These are phyloP conservation scores for Colletotrichum sp. DNA, from an alignment of 2,329 filamentous ascomycete species.

Conservation along the genomic window DNA sequence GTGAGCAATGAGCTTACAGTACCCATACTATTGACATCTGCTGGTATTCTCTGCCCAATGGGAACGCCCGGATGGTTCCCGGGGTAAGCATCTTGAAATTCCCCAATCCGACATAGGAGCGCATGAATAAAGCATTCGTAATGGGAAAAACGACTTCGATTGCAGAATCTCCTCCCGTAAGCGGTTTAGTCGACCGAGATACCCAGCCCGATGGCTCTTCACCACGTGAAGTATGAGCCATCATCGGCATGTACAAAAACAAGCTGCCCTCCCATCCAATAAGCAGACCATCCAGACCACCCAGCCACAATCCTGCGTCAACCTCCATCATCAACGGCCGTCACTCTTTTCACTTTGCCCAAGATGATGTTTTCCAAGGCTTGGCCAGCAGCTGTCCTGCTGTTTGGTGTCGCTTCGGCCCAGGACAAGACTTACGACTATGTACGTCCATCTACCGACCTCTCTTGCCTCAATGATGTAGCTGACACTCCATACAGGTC, in stretches of 20 bases:
- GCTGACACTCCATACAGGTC: not conserved
- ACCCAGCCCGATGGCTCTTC: not conserved
- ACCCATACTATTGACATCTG: not conserved
- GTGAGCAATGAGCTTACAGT: not conserved
- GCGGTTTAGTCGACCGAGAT: not conserved
- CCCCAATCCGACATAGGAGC: not conserved
- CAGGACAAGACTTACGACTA: conserved; percentile 25
- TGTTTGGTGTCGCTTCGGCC: not conserved
- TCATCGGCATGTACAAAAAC: not conserved
- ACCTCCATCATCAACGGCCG: not conserved
- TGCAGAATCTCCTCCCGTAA: not conserved
- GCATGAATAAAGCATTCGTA: not conserved
- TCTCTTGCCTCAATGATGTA: not conserved
- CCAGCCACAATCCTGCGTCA: not conserved
- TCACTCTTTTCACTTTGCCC: not conserved
- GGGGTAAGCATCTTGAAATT: not conserved
- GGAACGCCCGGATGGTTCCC: not conserved
- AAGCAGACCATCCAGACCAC: not conserved
- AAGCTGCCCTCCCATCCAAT: not conserved
- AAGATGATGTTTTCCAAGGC: not conserved
- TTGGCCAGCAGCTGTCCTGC: not conserved
- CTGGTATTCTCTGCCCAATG: not conserved
- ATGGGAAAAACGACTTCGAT: not conserved
- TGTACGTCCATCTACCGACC: conserved; percentile 14
- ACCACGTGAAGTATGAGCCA: no score